Evolutionary conservation across 164 flowering plant species (phyloP).

Genomic region (Stephania japonica): DNA sequence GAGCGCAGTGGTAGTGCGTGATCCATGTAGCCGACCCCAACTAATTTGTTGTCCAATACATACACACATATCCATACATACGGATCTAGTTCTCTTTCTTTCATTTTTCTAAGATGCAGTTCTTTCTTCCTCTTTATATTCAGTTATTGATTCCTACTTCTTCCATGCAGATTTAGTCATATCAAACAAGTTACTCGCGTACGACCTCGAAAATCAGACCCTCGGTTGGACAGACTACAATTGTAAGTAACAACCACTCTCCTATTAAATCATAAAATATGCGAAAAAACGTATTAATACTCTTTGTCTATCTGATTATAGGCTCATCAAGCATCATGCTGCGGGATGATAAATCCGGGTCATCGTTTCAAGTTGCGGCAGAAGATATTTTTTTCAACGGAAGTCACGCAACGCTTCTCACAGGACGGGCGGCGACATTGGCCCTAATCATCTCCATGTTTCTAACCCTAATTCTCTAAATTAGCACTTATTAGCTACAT

Average conservation of each 20-base stretch:
- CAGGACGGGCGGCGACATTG: background rate
- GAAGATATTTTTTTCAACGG: background rate
- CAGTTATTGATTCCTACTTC: background rate
- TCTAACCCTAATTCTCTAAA: background rate
- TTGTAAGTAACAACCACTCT: slow-evolving; percentile 42
- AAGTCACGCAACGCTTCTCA: background rate
- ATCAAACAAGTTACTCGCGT: slow-evolving; percentile 62
- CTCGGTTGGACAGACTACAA: slow-evolving; percentile 80
- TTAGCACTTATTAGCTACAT: background rate
- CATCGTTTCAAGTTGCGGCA: background rate
- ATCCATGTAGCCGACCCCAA: too few relatives aligned
- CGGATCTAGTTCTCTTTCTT: too few relatives aligned
- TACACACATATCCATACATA: background rate
- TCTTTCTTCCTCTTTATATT: background rate
- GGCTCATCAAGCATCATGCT: slow-evolving; percentile 4
- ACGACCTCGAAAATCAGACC: slow-evolving; percentile 63
- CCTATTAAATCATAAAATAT: background rate
- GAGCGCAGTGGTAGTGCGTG: too few relatives aligned
- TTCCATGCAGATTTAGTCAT: slow-evolving; percentile 63
- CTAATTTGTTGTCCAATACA: too few relatives aligned
- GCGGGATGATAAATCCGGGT: background rate
- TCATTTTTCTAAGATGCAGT: background rate
- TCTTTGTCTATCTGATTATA: background rate
- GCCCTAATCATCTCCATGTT: background rate
- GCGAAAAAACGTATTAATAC: too few relatives aligned